A percentile compares a stretch with the other conserved stretches of the same genome.
Conservation (phyloP, 2,329 filamentous ascomycete species). For the Neodidymelliopsis sp. region DNA sequence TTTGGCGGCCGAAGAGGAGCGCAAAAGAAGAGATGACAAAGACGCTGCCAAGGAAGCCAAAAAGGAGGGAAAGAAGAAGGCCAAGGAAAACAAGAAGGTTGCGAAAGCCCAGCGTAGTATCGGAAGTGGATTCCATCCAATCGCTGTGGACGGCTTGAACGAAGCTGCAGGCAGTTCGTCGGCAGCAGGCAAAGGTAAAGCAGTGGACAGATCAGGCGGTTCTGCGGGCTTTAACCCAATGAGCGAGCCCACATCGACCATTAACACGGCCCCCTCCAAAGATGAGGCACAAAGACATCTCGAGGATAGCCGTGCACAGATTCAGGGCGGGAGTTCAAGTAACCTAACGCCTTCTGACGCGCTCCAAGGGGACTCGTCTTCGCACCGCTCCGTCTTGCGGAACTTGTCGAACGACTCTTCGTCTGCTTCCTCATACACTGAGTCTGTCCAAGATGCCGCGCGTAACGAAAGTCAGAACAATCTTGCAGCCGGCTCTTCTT, state of each 20-base stretch:
- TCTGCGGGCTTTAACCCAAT: slow-evolving; percentile 52
- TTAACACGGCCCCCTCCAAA: slow-evolving; percentile 46
- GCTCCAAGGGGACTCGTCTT: slow-evolving; percentile 42
- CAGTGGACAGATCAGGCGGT: slow-evolving; percentile 51
- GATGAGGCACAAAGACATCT: slow-evolving; percentile 56
- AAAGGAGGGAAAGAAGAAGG: slow-evolving; percentile 80
- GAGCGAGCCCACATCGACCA: slow-evolving; percentile 52
- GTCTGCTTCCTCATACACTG: slow-evolving; percentile 76
- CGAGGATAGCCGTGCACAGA: slow-evolving; percentile 54
- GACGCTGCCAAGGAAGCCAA: slow-evolving; percentile 83
- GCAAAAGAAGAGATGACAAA: slow-evolving; percentile 85
- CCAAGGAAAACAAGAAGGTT: slow-evolving; percentile 69
- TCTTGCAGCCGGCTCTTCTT: slow-evolving; percentile 52
- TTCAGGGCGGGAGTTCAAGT: slow-evolving; percentile 48
- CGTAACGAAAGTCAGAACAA: slow-evolving; percentile 36
- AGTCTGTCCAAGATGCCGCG: slow-evolving; percentile 61
- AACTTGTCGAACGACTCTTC: slow-evolving; percentile 90
- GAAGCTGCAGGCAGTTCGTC: slow-evolving; percentile 38
- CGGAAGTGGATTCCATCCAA: slow-evolving; percentile 55
- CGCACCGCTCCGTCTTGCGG: slow-evolving; percentile 73
- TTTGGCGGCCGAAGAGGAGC: slow-evolving; percentile 90
- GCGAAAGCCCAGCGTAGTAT: slow-evolving; percentile 72
- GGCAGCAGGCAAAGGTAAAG: slow-evolving; percentile 57
- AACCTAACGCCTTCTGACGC: slow-evolving; percentile 54
- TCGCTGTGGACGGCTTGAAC: slow-evolving; percentile 62